Evolutionary conservation across 2,329 filamentous ascomycete genomes (phyloP).

Genomic region (Paraphaeosphaeria minitans): DNA sequence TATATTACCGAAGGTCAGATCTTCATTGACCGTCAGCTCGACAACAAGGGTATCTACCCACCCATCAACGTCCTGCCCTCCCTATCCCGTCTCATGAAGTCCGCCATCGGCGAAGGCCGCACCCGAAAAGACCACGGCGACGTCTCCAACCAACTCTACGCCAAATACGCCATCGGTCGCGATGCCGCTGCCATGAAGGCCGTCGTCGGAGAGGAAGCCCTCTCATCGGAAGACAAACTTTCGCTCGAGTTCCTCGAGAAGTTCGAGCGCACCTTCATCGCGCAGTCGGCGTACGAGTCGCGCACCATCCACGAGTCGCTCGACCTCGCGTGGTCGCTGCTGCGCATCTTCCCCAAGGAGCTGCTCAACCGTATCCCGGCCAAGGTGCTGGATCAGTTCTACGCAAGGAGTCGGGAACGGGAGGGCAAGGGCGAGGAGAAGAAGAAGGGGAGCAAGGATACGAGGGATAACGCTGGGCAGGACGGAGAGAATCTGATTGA

Average conservation of each 20-base stretch:
- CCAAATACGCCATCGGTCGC: slow-evolving; percentile 98
- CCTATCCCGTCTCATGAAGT: slow-evolving; percentile 99
- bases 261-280: slow-evolving; percentile 95
- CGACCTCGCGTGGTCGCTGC: slow-evolving; percentile 93
- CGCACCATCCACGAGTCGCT: slow-evolving; percentile 91
- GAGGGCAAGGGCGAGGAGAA: slow-evolving; percentile 41
- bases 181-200: slow-evolving; percentile 99
- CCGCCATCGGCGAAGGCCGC: slow-evolving; percentile 95
- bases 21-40: slow-evolving; percentile 88
- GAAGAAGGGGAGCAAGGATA: slow-evolving; percentile 51
- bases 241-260: slow-evolving; percentile 98
- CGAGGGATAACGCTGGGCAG: slow-evolving; percentile 49
- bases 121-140: slow-evolving; percentile 97
- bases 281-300: slow-evolving; percentile 89
- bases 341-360: slow-evolving; percentile 98
- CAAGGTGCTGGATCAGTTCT: slow-evolving; percentile 59
- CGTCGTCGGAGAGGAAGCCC: slow-evolving; percentile 95
- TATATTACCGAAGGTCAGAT: slow-evolving; percentile 99
- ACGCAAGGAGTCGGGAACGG: slow-evolving; percentile 49
- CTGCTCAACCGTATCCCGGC: slow-evolving; percentile 80
- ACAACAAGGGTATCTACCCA: slow-evolving; percentile 98
- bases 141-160: slow-evolving; percentile 98
- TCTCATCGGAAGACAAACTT: slow-evolving; percentile 95
- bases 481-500: slow-evolving; percentile 48
- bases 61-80: slow-evolving; percentile 98